Percentiles rank a stretch among this genome's conserved stretches.
Conservation (phyloP, 1,284 basidiomycete species). For the Naganishia sp. region DNA sequence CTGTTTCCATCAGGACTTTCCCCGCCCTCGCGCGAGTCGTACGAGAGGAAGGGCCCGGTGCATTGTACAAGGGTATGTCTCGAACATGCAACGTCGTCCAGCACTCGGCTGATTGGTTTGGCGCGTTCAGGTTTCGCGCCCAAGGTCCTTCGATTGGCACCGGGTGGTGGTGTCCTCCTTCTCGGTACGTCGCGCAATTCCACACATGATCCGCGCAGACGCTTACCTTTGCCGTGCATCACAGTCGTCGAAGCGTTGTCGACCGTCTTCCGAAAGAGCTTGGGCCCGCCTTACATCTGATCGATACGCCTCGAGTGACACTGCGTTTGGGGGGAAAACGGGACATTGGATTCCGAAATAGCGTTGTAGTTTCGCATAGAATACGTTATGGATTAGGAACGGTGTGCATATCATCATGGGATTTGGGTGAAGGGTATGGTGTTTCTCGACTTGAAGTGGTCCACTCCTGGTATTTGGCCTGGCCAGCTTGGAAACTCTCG, state of each 20-base stretch:
- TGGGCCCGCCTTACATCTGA: slow-evolving; percentile 50
- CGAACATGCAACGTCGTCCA: too few species aligned
- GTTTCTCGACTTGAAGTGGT: too few species aligned
- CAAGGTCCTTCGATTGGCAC: slow-evolving; percentile 71
- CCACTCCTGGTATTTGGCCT: too few species aligned
- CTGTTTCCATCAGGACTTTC: slow-evolving; percentile 41
- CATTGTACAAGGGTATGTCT: slow-evolving; percentile 83
- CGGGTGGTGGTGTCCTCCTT: slow-evolving; percentile 90
- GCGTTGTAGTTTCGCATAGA: slow-evolving; percentile 15
- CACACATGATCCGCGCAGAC: background rate
- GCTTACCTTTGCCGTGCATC: background rate
- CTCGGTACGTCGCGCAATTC: slow-evolving; percentile 54
- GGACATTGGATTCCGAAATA: background rate
- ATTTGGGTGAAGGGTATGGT: too few species aligned
- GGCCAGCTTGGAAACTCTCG: too few species aligned
- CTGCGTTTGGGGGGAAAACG: background rate
- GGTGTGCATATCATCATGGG: slow-evolving; percentile 12
- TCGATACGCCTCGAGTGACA: too few species aligned
- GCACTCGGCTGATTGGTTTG: background rate
- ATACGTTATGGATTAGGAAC: background rate
- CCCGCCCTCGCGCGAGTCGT: slow-evolving; percentile 70
- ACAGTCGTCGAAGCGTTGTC: slow-evolving; percentile 53
- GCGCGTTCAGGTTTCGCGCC: slow-evolving; percentile 41
- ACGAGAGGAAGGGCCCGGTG: slow-evolving; percentile 83
- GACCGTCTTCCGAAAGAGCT: slow-evolving; percentile 44